phyloP scores from a whole-genome alignment of 1,284 basidiomycete genomes.

The Tilletia caries region DNA sequence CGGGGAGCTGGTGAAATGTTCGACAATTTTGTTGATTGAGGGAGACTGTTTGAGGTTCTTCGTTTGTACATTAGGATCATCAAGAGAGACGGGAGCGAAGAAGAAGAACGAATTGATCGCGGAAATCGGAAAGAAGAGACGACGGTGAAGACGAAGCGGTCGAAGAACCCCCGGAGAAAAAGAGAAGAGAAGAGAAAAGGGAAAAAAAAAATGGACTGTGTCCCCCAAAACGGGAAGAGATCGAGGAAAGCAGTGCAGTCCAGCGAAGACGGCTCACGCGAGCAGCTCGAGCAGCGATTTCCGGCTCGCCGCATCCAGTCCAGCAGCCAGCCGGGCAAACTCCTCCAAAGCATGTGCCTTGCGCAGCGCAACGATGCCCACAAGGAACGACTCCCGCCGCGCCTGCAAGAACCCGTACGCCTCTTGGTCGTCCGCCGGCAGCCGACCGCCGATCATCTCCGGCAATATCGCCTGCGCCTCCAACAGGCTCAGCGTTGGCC shows the following conservation, averaged over 20 bases:
- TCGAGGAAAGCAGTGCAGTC: background rate
- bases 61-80: no score
- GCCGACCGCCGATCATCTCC: background rate
- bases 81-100: no score
- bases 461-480: conserved; percentile 4
- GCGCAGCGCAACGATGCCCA: background rate
- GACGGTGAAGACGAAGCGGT: no score
- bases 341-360: conserved; percentile 7
- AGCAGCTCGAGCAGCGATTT: conserved; percentile 1
- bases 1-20: no score
- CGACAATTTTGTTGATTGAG: no score
- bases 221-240: no score
- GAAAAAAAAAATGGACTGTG: no score
- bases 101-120: no score
- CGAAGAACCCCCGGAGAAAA: background rate
- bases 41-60: no score
- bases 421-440: conserved; percentile 8
- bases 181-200: background rate
- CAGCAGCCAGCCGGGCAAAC: conserved; percentile 8
- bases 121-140: no score
- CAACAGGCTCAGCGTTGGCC: background rate
- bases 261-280: conserved; percentile 6
- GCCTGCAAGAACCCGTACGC: conserved; percentile 7
- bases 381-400: conserved; percentile 3
- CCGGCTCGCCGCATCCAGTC: background rate